Conservation (phyloP, 768 basidiomycete genomes). For the Leccinum subgranulosum region DNA sequence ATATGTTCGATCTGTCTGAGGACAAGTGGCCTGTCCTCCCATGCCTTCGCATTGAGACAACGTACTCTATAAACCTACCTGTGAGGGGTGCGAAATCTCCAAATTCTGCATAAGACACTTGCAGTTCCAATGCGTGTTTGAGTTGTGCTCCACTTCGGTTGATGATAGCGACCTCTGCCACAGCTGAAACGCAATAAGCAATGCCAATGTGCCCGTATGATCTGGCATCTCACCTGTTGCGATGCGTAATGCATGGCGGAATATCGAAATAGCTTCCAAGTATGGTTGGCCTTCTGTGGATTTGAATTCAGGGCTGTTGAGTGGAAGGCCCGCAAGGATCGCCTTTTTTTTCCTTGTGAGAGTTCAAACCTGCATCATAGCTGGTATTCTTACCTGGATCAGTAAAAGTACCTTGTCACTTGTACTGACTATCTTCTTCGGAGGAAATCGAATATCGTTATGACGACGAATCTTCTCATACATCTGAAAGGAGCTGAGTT, state of each 20-base stretch:
- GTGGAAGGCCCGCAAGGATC: constrained; percentile 65
- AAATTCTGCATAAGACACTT: constrained; percentile 21
- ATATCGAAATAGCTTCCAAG: constrained; percentile 66
- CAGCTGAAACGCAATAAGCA: constrained; percentile 43
- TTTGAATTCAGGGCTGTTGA: constrained; percentile 69
- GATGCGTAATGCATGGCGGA: constrained; percentile 75
- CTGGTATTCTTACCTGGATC: constrained; percentile 55
- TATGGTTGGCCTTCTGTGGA: constrained; percentile 66
- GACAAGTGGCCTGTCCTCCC: constrained; percentile 86
- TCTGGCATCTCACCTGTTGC: constrained; percentile 52
- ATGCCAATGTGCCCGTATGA: not conserved
- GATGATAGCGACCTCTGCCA: constrained; percentile 72
- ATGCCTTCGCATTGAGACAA: constrained; percentile 78
- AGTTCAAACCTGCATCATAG: not conserved
- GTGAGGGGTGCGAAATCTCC: constrained; percentile 1
- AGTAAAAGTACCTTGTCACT: constrained; percentile 79
- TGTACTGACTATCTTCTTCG: constrained; percentile 67
- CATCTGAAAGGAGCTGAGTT: constrained; percentile 28
- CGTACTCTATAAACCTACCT: constrained; percentile 50
- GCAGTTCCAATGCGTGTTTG: constrained; percentile 76
- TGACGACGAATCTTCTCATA: constrained; percentile 70
- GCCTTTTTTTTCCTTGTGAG: constrained; percentile 44
- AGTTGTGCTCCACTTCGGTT: constrained; percentile 64
- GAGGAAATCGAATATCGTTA: constrained; percentile 75
- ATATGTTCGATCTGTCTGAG: constrained; percentile 87